Base-by-base conservation (phyloP, 1,284 basidiomycete species). In the Fomitopsis pinicola region DNA sequence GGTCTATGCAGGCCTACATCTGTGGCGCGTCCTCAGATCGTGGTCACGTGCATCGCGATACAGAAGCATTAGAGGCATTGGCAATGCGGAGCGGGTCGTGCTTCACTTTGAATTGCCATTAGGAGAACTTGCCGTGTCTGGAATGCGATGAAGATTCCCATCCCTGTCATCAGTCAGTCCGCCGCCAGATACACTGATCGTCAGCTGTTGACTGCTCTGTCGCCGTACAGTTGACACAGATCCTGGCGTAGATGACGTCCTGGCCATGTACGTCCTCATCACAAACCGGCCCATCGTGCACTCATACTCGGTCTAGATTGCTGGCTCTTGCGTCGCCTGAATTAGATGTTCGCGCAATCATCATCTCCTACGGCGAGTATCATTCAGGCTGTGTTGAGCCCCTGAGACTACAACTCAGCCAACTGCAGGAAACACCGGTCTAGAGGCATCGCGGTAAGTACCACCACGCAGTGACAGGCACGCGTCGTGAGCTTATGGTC, bases 201-300 rank as follows among this genome's bases (percentile, higher is more conserved):
- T 2, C 54, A 5, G 8, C 30, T 48, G 40, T 22, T 55, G 14
- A 48, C 17, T 3, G 38, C 38, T 40, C n/a, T 36, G 35, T 33
- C 12, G 30, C 59, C 4, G 60, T 44, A 66, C 64, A 91, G 89
- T 92, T 68, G 90, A 92, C 66, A 89, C 89, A 26, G 89, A 92
- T 72, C 90, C 91, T n/a, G 96, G 96, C 53, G 92, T 97, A 2
- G 96, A 98, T 75, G 96, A 98, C 73, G 82, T 87, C 42, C 74
- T 97, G 52, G 95, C 95, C 42, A 88, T 87, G 75, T 78, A 57
- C 5, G 38, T 15, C 38, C 14, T 28, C 17, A 40, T 3, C 9
- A 64, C 68, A 78, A 57, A 69, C 76, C n/a, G 69, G 65, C 72
- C 42, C 64, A 70, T 40, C 26, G 68, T 70, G 35, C 62, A 59